These are phyloP conservation scores for Platismatia glauca DNA, from an alignment of 495 filamentous ascomycete genomes.

Conservation along the genomic window DNA sequence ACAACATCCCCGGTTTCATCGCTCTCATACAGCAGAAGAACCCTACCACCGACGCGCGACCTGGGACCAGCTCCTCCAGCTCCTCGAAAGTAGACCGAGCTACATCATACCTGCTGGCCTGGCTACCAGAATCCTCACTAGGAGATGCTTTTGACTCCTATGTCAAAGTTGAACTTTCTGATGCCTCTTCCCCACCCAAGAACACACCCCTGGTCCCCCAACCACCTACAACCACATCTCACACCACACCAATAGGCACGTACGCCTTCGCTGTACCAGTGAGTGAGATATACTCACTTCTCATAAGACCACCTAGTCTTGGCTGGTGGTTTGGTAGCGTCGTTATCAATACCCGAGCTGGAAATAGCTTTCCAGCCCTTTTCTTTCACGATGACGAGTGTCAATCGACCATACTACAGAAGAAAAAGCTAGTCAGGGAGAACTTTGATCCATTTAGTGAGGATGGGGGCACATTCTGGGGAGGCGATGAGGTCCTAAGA, in stretches of 20 bases:
- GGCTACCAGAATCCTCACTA: constrained; percentile 85
- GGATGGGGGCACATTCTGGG: constrained; percentile 85
- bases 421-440: constrained; percentile 72
- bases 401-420: constrained; percentile 87
- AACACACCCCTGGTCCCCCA: constrained; percentile 88
- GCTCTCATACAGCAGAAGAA: constrained; percentile 89
- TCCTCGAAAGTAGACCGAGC: constrained; percentile 38
- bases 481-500: constrained; percentile 86
- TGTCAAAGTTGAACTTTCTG: constrained; percentile 86
- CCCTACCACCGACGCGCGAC: constrained; percentile 26
- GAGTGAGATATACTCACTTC: constrained; percentile 77
- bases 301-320: constrained; percentile 83
- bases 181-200: constrained; percentile 67
- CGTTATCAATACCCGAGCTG: constrained; percentile 81
- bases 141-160: constrained; percentile 82
- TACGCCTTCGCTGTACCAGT: constrained; percentile 93
- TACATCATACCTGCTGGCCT: constrained; percentile 75
- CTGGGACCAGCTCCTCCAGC: constrained; percentile 35
- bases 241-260: constrained; percentile 60
- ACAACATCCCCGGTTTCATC: constrained; percentile 95
- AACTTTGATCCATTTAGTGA: constrained; percentile 86
- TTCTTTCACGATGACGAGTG: constrained; percentile 98
- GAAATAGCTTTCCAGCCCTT: constrained; percentile 86
- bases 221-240: constrained; percentile 67
- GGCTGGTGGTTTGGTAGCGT: constrained; percentile 98